Evolutionary conservation across 495 filamentous ascomycete species (phyloP), one percentile per base, ranked within the genome.

Genomic region (Penicillium roqueforti): DNA sequence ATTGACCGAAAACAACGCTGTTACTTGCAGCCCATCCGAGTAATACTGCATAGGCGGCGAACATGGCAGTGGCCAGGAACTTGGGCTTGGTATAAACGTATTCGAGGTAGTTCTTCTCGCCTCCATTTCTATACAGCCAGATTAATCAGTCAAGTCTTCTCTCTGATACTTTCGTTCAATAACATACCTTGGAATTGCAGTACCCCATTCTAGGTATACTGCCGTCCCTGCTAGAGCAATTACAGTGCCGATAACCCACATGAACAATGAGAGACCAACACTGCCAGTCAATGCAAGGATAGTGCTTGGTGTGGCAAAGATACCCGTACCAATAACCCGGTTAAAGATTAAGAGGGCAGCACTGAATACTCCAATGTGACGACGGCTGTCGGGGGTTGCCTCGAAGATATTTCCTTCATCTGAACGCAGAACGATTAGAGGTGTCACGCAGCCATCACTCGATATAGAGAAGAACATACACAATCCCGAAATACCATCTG

Each of bases 101-200:
- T 66, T 89, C 84, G 49, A 87, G 81, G 54, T 88, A 87, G 61
- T 86, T 84, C 66, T 89, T 89, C 46, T 83, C 78, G 20, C 86
- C 86, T 22, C 87, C 84, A n/a, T 81, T 85, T 45, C 68, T 70
- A 43, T 1, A n/a, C n/a, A n/a, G 25, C 1, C 18, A 47, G 41
- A 23, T 29, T 13, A 3, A 14, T 49, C 11, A 39, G 36, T 41
- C 18, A 23, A 23, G 23, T 16, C 6, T 38, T 29, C 26, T 36
- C 6, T 43, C 4, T 4, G 44, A 0, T 28, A n/a, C 8, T 6
- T 2, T 26, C 9, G 6, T 9, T 20, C 3, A 11, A 19, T 18
- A 41, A 61, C 65, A 43, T 72, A 75, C 68, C 58, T 70, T 5
- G 70, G 71, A 47, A 76, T 80, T 10, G 76, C 80, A 19, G 78